A percentile compares a stretch with the other conserved stretches of the same genome.
Evolutionary conservation across 192 early-diverging fungal species (phyloP).

Genomic region (Linnemannia zychae): DNA sequence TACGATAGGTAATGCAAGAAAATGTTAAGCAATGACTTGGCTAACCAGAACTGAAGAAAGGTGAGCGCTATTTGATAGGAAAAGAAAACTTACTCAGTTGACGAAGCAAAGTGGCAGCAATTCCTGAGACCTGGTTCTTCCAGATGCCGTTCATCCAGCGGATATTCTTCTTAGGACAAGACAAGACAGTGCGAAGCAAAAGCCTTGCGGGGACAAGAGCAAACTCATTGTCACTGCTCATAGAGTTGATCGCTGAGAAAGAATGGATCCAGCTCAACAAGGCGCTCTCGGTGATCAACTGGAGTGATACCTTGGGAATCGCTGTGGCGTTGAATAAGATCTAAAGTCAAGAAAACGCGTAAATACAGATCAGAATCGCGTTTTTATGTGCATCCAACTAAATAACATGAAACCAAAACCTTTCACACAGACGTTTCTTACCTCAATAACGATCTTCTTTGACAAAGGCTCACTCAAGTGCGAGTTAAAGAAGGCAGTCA

Average conservation of each 20-base stretch:
- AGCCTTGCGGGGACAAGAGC: slow-evolving; percentile 53
- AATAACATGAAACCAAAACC: slow-evolving; percentile 12
- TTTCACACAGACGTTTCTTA: slow-evolving; percentile 53
- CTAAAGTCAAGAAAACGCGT: slow-evolving; percentile 39
- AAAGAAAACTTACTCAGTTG: slow-evolving; percentile 43
- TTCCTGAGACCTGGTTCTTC: slow-evolving; percentile 46
- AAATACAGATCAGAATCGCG: background rate
- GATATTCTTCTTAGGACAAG: slow-evolving; percentile 50
- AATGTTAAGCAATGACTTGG: background rate
- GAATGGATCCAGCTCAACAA: slow-evolving; percentile 69
- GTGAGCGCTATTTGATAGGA: background rate
- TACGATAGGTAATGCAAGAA: too few species aligned
- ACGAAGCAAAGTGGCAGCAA: slow-evolving; percentile 46
- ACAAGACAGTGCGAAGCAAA: slow-evolving; percentile 46
- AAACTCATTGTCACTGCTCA: slow-evolving; percentile 40
- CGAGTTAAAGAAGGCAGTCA: slow-evolving; percentile 78
- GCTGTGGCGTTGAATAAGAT: slow-evolving; percentile 65
- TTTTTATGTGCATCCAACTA: background rate
- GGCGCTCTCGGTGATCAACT: slow-evolving; percentile 72
- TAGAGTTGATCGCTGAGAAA: slow-evolving; percentile 22
- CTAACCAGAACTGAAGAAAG: background rate
- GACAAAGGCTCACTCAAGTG: slow-evolving; percentile 71
- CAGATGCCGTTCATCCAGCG: slow-evolving; percentile 51
- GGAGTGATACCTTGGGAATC: slow-evolving; percentile 68
- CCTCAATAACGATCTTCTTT: slow-evolving; percentile 65